Conservation (phyloP, 805 yeast genomes). For the Candida xyloterini region DNA sequence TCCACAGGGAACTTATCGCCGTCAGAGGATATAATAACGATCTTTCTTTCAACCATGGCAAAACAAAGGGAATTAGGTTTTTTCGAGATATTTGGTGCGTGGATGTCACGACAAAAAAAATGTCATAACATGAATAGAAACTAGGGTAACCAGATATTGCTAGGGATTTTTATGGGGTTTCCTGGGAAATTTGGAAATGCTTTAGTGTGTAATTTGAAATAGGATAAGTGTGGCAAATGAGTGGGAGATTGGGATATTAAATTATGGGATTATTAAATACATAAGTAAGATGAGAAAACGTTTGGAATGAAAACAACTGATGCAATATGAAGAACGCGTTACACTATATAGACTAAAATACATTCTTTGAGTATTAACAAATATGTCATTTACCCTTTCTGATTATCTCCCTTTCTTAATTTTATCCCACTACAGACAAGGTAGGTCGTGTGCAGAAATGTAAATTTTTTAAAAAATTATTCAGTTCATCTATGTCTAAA, state of each 20-base stretch:
- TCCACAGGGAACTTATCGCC: constrained; percentile 78
- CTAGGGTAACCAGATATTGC: neutral
- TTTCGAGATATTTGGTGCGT: constrained; percentile 1
- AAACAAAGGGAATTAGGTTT: constrained; percentile 8
- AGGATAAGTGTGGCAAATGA: no score
- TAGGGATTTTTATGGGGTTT: neutral
- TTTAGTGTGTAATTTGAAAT: no score
- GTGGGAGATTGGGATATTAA: neutral
- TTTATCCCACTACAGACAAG: neutral
- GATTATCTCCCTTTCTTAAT: no score
- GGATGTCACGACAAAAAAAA: constrained; percentile 3
- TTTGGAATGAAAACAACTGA: no score
- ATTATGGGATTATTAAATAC: neutral
- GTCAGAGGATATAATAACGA: constrained; percentile 65
- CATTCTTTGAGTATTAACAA: neutral
- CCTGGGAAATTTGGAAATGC: no score
- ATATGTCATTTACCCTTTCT: no score
- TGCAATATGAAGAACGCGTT: no score
- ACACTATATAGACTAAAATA: no score
- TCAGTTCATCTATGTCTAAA: constrained; percentile 16
- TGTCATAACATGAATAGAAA: neutral
- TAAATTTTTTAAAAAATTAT: constrained; percentile 5
- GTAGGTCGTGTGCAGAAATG: constrained; percentile 5
- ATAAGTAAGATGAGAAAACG: no score
- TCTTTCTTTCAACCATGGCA: constrained; percentile 25